Evolutionary conservation across 306 rosid genomes (phyloP), one percentile per base, ranked within the genome.

Genomic region (Ormosia emarginata): DNA sequence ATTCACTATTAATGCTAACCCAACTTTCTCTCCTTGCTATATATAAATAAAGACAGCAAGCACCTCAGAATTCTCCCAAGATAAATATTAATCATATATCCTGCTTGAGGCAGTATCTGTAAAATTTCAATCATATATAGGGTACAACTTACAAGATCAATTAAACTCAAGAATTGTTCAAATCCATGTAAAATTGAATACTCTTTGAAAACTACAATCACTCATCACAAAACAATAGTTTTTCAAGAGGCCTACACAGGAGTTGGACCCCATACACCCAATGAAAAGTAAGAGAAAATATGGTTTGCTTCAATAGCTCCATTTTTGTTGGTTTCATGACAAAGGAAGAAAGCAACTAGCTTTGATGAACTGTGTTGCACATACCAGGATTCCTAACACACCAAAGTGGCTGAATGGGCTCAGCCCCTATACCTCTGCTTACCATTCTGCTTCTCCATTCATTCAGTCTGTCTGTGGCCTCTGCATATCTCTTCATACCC

Each of bases 391-490:
- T 93, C 82, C 90, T 86, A 61, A 88, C 12, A 77, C 98, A 95
- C 94, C 97, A 93, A 46, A 95, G 93, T 46, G 98, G 98, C 78
- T 95, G 98, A 90, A 95, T 89, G 0, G 98, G 98, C 81, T 95
- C 98, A 37, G 97, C 98, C 29, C 86, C 78, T 9, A 93, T 87
- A 32, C 98, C 98, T 77, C 98, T 93, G 13, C 43, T 84, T 6
- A 93, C 92, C 90, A 90, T 91, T 86, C 97, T 85, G 74, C 76
- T 77, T 84, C 98, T 85, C 97, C 98, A 95, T 80, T 95, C 98
- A 80, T 85, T 93, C 86, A 95, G 34, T 67, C 97, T 77, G 72
- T 93, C 97, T 0, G 93, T 95, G 30, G 95, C 98, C 76, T 90
- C 94, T 0, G 86, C 95, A 56, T 43, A 89, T 63, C 98, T 87